These are phyloP conservation scores for Wickerhamiella azymoides DNA, from an alignment of 805 yeast genomes.

Conservation along the genomic window DNA sequence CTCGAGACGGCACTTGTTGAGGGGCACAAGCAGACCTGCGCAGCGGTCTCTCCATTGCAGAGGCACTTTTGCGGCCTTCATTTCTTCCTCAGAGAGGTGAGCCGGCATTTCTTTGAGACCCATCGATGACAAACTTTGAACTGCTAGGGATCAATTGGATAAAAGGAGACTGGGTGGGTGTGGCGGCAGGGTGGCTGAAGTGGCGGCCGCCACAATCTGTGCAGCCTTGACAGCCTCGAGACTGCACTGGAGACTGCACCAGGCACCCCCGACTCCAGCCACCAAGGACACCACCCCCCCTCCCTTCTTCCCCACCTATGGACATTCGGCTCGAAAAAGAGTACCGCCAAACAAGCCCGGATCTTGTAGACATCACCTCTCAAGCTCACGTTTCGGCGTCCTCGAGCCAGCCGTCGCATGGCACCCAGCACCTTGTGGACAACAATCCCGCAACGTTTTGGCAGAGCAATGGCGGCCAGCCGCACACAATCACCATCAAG, in stretches of 20 bases:
- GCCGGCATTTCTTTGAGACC: slow-evolving; percentile 22
- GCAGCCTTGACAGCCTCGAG: no score
- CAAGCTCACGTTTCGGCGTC: slow-evolving; percentile 78
- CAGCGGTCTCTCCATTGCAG: slow-evolving; percentile 74
- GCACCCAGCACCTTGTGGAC: slow-evolving; percentile 56
- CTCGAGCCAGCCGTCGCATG: slow-evolving; percentile 58
- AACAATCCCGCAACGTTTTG: slow-evolving; percentile 60
- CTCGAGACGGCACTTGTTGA: slow-evolving; percentile 48
- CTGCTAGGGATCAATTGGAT: slow-evolving; percentile 1
- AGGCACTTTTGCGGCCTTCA: slow-evolving; percentile 67
- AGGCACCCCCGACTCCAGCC: no score
- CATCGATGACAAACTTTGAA: slow-evolving; percentile 14
- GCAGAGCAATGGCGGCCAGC: slow-evolving; percentile 92
- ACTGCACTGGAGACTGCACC: no score
- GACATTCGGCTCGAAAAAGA: slow-evolving; percentile 2
- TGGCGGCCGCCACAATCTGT: no score
- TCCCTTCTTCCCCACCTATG: no score
- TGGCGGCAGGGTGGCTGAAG: not conserved
- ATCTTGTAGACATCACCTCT: slow-evolving; percentile 57
- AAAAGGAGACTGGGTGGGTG: not conserved
- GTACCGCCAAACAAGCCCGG: not conserved
- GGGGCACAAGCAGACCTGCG: slow-evolving; percentile 47
- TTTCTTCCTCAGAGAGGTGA: slow-evolving; percentile 56
- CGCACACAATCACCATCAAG: slow-evolving; percentile 67
- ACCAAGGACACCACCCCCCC: no score